Conservation (phyloP, 2,329 filamentous ascomycete genomes). For the Alternaria sp. region DNA sequence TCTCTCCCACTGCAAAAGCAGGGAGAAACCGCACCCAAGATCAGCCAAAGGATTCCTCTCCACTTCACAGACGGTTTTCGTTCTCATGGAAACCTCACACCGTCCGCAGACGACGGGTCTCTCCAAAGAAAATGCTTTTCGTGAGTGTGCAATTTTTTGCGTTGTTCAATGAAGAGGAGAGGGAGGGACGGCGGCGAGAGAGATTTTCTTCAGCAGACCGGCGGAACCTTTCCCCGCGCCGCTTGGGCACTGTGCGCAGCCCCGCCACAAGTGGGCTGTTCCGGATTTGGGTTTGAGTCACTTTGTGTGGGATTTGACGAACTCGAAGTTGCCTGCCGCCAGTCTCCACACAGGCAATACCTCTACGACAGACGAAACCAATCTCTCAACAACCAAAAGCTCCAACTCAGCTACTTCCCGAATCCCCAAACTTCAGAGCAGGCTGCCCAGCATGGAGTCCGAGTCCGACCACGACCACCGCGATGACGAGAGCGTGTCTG, state of each 20-base stretch:
- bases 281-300: slow-evolving; percentile 51
- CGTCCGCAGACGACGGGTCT: slow-evolving; percentile 50
- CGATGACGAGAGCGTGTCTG: slow-evolving; percentile 65
- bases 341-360: slow-evolving; percentile 13
- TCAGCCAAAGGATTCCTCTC: slow-evolving; percentile 59
- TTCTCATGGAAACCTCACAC: slow-evolving; percentile 61
- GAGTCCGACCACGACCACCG: slow-evolving; percentile 53
- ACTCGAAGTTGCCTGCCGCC: slow-evolving; percentile 23
- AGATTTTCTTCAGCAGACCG: slow-evolving; percentile 40
- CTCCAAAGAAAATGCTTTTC: slow-evolving; percentile 67
- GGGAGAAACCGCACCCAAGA: slow-evolving; percentile 67
- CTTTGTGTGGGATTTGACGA: slow-evolving; percentile 41
- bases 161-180: slow-evolving; percentile 62
- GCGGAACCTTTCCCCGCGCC: slow-evolving; percentile 30
- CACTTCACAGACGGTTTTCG: slow-evolving; percentile 67
- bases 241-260: slow-evolving; percentile 26
- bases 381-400: neutral
- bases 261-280: slow-evolving; percentile 36
- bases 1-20: slow-evolving; percentile 60
- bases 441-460: slow-evolving; percentile 52
- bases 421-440: slow-evolving; percentile 4
- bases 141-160: slow-evolving; percentile 64
- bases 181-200: slow-evolving; percentile 36
- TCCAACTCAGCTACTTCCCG: neutral
- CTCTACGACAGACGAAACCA: slow-evolving; percentile 9